phyloP scores from a whole-genome alignment of 495 filamentous ascomycete species.

The Geopyxis carbonaria region DNA sequence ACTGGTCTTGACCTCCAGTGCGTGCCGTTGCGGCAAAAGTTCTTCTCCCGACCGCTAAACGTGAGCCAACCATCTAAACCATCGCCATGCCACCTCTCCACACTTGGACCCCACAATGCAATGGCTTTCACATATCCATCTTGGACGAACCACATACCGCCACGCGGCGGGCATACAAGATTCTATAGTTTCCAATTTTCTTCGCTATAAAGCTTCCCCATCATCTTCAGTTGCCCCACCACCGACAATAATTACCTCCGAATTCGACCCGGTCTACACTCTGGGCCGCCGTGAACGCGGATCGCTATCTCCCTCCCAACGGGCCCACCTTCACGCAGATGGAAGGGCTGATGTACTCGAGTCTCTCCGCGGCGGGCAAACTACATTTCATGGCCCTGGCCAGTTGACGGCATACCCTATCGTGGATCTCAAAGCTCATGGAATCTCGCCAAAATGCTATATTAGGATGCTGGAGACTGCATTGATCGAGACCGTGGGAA shows the following conservation, averaged over 20 bases:
- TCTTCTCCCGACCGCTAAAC: too few species aligned
- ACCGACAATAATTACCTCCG: slow-evolving; percentile 68
- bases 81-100: too few species aligned
- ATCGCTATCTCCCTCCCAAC: slow-evolving; percentile 33
- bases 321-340: slow-evolving; percentile 27
- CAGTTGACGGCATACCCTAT: slow-evolving; percentile 84
- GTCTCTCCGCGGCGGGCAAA: slow-evolving; percentile 71
- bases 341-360: slow-evolving; percentile 45
- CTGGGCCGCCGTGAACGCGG: slow-evolving; percentile 69
- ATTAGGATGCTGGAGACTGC: slow-evolving; percentile 58
- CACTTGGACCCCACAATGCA: too few species aligned
- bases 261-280: slow-evolving; percentile 77
- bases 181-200: slow-evolving; percentile 18
- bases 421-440: slow-evolving; percentile 48
- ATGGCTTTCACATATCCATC: too few species aligned
- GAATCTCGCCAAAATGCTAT: slow-evolving; percentile 43
- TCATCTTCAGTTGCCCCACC: slow-evolving; percentile 29
- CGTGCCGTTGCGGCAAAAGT: too few species aligned
- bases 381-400: slow-evolving; percentile 89
- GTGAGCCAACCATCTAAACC: too few species aligned
- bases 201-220: slow-evolving; percentile 16
- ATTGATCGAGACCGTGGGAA: slow-evolving; percentile 43
- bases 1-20: too few species aligned
- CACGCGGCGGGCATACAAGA: too few species aligned
- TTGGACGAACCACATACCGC: too few species aligned